A percentile compares a stretch with the other conserved stretches of the same genome.
Evolutionary conservation across 2,329 filamentous ascomycete genomes (phyloP).

Genomic region (Pseudogymnoascus sp.): DNA sequence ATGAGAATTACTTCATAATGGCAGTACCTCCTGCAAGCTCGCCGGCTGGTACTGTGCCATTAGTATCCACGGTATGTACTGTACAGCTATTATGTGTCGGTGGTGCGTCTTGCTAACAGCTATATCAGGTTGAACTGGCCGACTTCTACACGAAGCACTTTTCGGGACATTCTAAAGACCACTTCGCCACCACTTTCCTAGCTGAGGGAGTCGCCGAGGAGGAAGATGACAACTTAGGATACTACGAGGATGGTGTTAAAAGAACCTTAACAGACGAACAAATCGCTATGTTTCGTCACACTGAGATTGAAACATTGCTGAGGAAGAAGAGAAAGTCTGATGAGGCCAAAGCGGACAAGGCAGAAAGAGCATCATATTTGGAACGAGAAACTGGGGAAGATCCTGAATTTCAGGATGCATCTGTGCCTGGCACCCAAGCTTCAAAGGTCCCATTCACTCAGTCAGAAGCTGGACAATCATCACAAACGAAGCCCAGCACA

Average conservation of each 20-base stretch:
- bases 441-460: not conserved
- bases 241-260: slow-evolving; percentile 78
- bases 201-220: slow-evolving; percentile 32
- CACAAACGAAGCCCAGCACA: not conserved
- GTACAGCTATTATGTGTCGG: not conserved
- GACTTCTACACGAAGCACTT: slow-evolving; percentile 55
- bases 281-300: slow-evolving; percentile 82
- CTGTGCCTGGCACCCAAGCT: not conserved
- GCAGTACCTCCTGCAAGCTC: slow-evolving; percentile 2
- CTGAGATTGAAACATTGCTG: slow-evolving; percentile 67
- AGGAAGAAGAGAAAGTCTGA: slow-evolving; percentile 36
- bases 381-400: not conserved
- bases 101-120: not conserved
- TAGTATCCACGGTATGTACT: not conserved
- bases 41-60: not conserved
- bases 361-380: not conserved
- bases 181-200: slow-evolving; percentile 40
- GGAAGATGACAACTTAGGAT: slow-evolving; percentile 64
- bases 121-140: slow-evolving; percentile 46
- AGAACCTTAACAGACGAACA: slow-evolving; percentile 87
- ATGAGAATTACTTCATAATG: not conserved
- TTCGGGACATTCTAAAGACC: slow-evolving; percentile 34
- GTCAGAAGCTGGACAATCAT: not conserved
- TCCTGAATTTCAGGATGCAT: not conserved
- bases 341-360: slow-evolving; percentile 13